Evolutionary conservation across 2,329 filamentous ascomycete species (phyloP).

Genomic region (Penicillium sp.): DNA sequence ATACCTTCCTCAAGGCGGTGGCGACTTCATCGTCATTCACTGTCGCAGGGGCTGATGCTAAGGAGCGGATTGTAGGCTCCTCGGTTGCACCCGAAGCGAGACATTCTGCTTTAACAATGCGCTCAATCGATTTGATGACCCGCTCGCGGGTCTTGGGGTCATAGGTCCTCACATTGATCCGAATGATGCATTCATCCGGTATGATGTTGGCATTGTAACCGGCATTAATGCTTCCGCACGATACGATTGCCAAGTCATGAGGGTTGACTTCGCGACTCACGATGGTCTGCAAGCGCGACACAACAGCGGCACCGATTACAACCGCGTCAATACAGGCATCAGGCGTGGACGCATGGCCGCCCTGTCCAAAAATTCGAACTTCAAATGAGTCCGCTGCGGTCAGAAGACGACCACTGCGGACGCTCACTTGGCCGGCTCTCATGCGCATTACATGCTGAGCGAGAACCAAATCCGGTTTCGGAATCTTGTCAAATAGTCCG

Average conservation of each 20-base stretch:
- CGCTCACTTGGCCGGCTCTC: conserved; percentile 35
- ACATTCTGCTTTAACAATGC: not conserved
- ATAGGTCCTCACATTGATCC: conserved; percentile 37
- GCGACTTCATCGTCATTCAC: not conserved
- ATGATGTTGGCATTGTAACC: conserved; percentile 50
- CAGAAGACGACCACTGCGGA: conserved; percentile 34
- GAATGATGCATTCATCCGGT: conserved; percentile 40
- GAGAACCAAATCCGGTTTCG: conserved; percentile 55
- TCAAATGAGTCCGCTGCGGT: conserved; percentile 38
- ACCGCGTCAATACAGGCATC: conserved; percentile 49
- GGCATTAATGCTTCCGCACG: conserved; percentile 45
- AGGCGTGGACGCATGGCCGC: conserved; percentile 46
- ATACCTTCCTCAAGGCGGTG: not conserved
- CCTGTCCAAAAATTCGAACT: conserved; percentile 43
- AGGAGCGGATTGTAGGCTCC: not conserved
- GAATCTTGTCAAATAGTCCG: conserved; percentile 55
- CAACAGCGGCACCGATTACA: conserved; percentile 43
- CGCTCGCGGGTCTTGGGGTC: not conserved
- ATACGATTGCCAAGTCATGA: conserved; percentile 46
- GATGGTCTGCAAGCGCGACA: conserved; percentile 43
- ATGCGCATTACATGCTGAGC: conserved; percentile 54
- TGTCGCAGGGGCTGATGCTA: not conserved
- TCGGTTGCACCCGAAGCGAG: not conserved
- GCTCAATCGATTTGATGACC: not conserved
- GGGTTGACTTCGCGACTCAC: conserved; percentile 41